Percentiles rank a stretch among this genome's conserved stretches.
These are phyloP conservation scores for Colletotrichum melonis DNA, from an alignment of 2,329 filamentous ascomycete species.

Conservation along the genomic window DNA sequence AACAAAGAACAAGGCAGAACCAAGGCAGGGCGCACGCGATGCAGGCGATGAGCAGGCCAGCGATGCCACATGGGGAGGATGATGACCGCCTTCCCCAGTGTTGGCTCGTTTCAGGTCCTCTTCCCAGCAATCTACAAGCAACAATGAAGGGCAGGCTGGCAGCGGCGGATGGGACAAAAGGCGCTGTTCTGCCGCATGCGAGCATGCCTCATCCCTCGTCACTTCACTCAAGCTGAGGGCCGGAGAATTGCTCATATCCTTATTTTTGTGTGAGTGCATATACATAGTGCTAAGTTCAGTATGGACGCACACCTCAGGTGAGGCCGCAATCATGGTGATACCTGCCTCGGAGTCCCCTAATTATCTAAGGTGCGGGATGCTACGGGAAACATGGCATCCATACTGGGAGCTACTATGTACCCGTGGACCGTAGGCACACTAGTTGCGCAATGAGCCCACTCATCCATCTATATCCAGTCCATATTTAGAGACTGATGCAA, in stretches of 20 bases:
- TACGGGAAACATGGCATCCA: neutral
- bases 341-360: neutral
- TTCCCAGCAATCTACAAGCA: conserved; percentile 29
- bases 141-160: conserved; percentile 15
- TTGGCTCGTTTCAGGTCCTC: conserved; percentile 27
- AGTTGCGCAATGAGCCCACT: neutral
- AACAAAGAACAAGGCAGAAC: neutral
- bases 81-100: conserved; percentile 23
- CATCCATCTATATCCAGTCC: conserved; percentile 6
- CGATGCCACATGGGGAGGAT: neutral
- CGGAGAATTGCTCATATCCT: neutral
- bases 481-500: conserved; percentile 23
- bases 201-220: conserved; percentile 16
- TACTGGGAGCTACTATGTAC: neutral
- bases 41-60: neutral
- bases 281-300: neutral
- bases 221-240: conserved; percentile 15
- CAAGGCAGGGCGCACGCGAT: neutral
- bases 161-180: neutral
- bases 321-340: conserved; percentile 3
- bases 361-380: neutral
- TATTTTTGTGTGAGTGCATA: neutral
- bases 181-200: neutral
- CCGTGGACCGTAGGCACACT: neutral
- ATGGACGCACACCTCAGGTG: conserved; percentile 5